Evolutionary conservation across 1,284 basidiomycete genomes (phyloP).

Genomic region (Termitomyces sp.): DNA sequence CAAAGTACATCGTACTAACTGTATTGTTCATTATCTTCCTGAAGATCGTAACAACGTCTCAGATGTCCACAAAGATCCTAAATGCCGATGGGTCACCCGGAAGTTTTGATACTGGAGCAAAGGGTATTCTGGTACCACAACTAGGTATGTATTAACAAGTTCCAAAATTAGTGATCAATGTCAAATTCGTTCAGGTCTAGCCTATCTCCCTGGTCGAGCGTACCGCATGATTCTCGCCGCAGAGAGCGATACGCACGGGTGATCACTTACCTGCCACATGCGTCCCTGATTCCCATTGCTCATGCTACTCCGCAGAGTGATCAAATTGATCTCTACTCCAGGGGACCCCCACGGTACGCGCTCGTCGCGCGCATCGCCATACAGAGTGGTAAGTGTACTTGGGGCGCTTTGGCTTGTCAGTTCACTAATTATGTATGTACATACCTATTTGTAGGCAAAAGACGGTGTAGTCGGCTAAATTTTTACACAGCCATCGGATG

Average conservation of each 20-base stretch:
- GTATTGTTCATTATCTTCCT: background rate
- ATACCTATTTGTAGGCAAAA: conserved; percentile 10
- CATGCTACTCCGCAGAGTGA: conserved; percentile 15
- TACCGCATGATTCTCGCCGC: conserved; percentile 33
- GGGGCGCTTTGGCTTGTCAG: background rate
- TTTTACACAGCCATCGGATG: background rate
- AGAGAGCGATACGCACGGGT: conserved; percentile 31
- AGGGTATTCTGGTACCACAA: conserved; percentile 58
- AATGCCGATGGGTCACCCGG: conserved; percentile 56
- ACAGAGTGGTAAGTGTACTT: conserved; percentile 12
- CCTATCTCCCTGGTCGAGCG: conserved; percentile 36
- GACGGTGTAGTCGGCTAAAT: conserved; percentile 12
- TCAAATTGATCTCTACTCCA: conserved; percentile 30
- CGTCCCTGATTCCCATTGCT: background rate
- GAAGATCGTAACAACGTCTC: conserved; percentile 62
- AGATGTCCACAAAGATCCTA: conserved; percentile 63
- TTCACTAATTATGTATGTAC: background rate
- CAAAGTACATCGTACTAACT: background rate
- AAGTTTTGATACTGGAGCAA: conserved; percentile 58
- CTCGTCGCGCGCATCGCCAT: conserved; percentile 9
- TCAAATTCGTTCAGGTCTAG: conserved; percentile 23
- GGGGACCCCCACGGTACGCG: conserved; percentile 16
- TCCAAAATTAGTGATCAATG: background rate
- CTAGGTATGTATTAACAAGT: conserved; percentile 46
- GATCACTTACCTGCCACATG: conserved; percentile 15